Base-by-base conservation (phyloP, 2,329 filamentous ascomycete species). In the Coniochaeta hoffmannii region DNA sequence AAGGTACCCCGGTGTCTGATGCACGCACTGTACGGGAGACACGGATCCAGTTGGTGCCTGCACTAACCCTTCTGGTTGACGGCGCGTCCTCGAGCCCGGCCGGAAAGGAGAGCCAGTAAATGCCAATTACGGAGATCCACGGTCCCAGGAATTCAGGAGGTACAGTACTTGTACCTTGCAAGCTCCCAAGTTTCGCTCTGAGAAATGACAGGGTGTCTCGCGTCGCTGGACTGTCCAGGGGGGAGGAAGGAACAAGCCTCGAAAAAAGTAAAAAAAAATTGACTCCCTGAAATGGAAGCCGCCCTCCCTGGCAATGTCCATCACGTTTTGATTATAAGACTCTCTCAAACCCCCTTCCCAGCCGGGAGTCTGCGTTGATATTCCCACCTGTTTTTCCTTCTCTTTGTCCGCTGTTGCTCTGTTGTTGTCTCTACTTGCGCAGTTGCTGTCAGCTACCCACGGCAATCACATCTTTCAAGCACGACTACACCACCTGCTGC, bases 301-400 rank as follows among this genome's bases (percentile, higher is more conserved):
- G 14, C 50, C 32, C 34, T 53, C 50, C 50, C 31, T 53, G 17
- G 22, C 49, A 51, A 51, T 34, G 49, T 34, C 49, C 50, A 35
- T 53, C 32, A 53, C 31, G 50, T 53, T 38, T n/a, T 53, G 8
- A 53, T 53, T 53, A 53, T 53, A 53, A 53, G 50, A 53, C 50
- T 28, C 49, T 24, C 28, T 50, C 50, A 38, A 26, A 36, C 50
- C 34, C 50, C 50, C 32, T 53, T 53, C 22, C 30, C 50, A 26
- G 19, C 15, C 28, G 24, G 17, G 19, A 51, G 28, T 22, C 15
- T 28, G 41, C n/a, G 14, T 46, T 15, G 6, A 46, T 26, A 44
- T 24, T 46, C 26, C 41, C 41, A 46, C 41, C 32, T 32, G 26
- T 28, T 53, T 38, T 38, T 17, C 50, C 5, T 17, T 17, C 19